Percentiles rank a stretch among this genome's conserved stretches.
These are phyloP conservation scores for Russula olivacea DNA, from an alignment of 768 basidiomycete genomes.

Conservation along the genomic window DNA sequence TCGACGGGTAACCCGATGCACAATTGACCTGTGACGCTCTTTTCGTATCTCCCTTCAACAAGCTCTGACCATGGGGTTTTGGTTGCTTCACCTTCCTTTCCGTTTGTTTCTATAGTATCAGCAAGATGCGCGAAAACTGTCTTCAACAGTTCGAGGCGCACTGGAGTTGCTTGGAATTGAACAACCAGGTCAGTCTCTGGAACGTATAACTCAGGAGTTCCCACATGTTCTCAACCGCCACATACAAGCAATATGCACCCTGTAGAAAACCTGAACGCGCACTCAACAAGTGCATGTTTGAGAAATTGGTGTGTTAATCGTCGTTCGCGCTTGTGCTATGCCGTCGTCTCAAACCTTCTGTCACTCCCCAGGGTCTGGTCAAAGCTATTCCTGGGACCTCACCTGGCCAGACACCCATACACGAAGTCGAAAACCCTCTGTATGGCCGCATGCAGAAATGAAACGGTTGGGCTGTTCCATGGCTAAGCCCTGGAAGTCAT, in stretches of 20 bases:
- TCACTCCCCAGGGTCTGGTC: conserved; percentile 59
- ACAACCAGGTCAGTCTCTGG: conserved; percentile 76
- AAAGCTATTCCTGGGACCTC: conserved; percentile 92
- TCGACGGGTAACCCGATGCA: conserved; percentile 90
- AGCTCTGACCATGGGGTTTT: not conserved
- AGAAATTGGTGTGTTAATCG: conserved; percentile 72
- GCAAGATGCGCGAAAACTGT: conserved; percentile 91
- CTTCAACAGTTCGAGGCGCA: conserved; percentile 80
- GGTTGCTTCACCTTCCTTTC: not conserved
- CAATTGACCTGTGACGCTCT: conserved; percentile 77
- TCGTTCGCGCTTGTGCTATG: not conserved
- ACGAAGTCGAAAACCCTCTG: conserved; percentile 83
- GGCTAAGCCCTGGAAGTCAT: not conserved
- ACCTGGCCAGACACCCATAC: conserved; percentile 72
- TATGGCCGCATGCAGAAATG: conserved; percentile 82
- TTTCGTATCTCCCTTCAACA: conserved; percentile 1
- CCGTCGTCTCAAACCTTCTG: not conserved
- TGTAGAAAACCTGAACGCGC: conserved; percentile 86
- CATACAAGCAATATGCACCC: conserved; percentile 68
- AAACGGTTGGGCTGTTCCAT: conserved; percentile 24
- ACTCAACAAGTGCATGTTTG: conserved; percentile 92
- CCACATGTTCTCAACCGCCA: not conserved
- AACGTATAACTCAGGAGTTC: not conserved
- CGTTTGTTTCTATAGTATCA: conserved; percentile 54
- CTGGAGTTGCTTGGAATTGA: conserved; percentile 89